Evolutionary conservation across 2,329 filamentous ascomycete species (phyloP).

Genomic region (Fusarium compactum): DNA sequence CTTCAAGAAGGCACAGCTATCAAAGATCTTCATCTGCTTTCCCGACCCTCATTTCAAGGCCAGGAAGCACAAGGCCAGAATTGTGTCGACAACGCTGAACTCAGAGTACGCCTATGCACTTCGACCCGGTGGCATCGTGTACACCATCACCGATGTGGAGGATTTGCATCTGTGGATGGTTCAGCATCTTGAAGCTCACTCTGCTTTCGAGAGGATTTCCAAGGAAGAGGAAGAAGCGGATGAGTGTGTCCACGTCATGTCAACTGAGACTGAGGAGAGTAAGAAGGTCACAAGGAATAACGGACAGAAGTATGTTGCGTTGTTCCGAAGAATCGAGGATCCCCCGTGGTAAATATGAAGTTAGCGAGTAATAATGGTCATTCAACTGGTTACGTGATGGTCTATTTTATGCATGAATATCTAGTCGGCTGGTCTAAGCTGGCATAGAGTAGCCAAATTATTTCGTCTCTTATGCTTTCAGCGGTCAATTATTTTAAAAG

Average conservation of each 20-base stretch:
- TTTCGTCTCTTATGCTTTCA: background rate
- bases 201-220: constrained; percentile 80
- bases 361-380: background rate
- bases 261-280: constrained; percentile 90
- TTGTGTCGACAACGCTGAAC: constrained; percentile 88
- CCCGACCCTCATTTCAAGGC: constrained; percentile 98
- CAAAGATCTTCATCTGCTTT: constrained; percentile 97
- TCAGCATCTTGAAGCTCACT: constrained; percentile 81
- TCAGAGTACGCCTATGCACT: constrained; percentile 94
- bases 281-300: constrained; percentile 96
- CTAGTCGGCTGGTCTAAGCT: background rate
- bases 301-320: constrained; percentile 89
- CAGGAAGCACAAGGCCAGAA: constrained; percentile 95
- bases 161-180: constrained; percentile 96
- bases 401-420: background rate
- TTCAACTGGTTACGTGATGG: background rate
- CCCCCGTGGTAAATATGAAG: constrained; percentile 73
- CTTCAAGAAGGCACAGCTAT: constrained; percentile 83
- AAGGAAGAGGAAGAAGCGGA: constrained; percentile 76
- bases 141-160: constrained; percentile 97
- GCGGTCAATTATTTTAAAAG: background rate
- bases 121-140: constrained; percentile 85
- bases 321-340: constrained; percentile 85
- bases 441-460: background rate
- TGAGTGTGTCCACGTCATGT: constrained; percentile 80